Base-by-base conservation (phyloP, 75 land plant genomes). In the Selaginella tamariscina region DNA sequence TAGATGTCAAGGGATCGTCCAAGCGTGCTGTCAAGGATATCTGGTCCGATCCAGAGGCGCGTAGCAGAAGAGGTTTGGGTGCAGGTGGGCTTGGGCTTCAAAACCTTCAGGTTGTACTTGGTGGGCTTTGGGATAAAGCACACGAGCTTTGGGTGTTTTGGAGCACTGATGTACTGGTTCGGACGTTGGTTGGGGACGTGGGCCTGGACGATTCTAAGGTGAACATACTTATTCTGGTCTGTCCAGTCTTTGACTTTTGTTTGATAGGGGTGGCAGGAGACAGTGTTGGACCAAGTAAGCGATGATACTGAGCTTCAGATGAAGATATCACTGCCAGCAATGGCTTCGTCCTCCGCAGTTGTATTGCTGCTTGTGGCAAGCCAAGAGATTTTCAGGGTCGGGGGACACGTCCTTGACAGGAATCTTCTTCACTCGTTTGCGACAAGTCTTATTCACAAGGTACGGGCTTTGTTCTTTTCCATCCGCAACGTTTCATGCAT, bases 361-460 rank as follows among this genome's bases (percentile, higher is more conserved):
- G 75, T 87, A 27, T 91, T 95, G 69, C 77, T 95, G 2, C 90
- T 85, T 65, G 76, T 74, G 49, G 97, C 88, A 67, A 90, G 96
- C 75, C 82, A 82, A 73, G 97, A 95, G 77, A 80, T 95, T 70
- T 86, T 87, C 65, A 75, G 82, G 60, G 75, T 86, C 74, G 99
- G 99, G 23, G 99, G 99, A 33, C 99, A 95, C 82, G 88, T 86
- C 0, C 83, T 95, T 67, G 96, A 95, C 79, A 95, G 76, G 71
- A 28, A 76, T 66, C 84, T 88, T 31, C 30, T 95, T 73, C 86
- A 82, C 74, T 76, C 78, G 32, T 87, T 95, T 83, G 87, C 96
- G 11, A 69, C 67, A 66, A 81, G 71, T 56, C 78, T 95, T 26
- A 31, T 82, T 22, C 86, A 90, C 32, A 88, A 87, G 97, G 99